phyloP scores from a whole-genome alignment of 192 early-diverging fungal species.

The Backusella tuberculispora region DNA sequence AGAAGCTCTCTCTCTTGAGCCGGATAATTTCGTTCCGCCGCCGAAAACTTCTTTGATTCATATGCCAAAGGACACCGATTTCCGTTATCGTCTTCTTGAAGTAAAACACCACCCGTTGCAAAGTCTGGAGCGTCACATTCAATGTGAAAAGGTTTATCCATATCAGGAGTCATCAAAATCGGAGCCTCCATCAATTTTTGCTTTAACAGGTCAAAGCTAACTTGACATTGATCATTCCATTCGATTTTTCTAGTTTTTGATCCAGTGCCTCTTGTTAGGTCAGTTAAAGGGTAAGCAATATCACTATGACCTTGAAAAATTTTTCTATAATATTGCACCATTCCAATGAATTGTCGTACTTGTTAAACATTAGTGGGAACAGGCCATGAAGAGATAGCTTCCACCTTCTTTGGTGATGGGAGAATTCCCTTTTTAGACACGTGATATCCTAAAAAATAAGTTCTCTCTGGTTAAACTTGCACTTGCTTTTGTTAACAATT shows the following conservation, averaged over 20 bases:
- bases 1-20: constrained; percentile 21
- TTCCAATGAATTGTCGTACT: too few species aligned
- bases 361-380: constrained; percentile 24
- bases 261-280: background rate
- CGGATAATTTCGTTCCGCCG: constrained; percentile 37
- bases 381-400: constrained; percentile 28
- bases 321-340: constrained; percentile 30
- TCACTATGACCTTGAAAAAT: constrained; percentile 32
- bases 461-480: constrained; percentile 12
- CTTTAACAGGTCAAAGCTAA: background rate
- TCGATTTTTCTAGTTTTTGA: background rate
- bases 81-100: constrained; percentile 14
- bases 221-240: constrained; percentile 9
- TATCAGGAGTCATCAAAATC: constrained; percentile 9
- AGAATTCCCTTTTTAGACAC: constrained; percentile 35
- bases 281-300: constrained; percentile 30
- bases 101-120: background rate
- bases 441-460: constrained; percentile 38
- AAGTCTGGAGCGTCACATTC: constrained; percentile 22
- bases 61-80: constrained; percentile 37
- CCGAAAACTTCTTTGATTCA: constrained; percentile 36
- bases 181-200: background rate
- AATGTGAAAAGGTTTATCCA: background rate
- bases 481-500: constrained; percentile 19
- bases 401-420: constrained; percentile 29